These are phyloP conservation scores for Lachnellula arida DNA, from an alignment of 2,329 filamentous ascomycete species.

Conservation along the genomic window DNA sequence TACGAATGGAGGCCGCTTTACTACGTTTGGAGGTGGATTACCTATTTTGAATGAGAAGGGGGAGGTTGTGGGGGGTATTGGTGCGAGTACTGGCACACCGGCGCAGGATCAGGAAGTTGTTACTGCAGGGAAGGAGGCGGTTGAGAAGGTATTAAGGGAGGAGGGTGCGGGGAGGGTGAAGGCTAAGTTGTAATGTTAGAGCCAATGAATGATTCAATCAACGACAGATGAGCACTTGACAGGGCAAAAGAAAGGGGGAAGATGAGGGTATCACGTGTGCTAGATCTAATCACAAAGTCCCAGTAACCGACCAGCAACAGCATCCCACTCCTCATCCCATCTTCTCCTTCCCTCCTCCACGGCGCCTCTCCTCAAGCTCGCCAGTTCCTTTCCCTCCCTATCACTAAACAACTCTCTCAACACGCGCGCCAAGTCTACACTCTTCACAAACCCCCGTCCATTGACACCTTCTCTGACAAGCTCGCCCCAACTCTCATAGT, in stretches of 20 bases:
- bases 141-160: conserved; percentile 28
- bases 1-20: conserved; percentile 49
- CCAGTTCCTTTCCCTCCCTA: conserved; percentile 48
- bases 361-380: conserved; percentile 62
- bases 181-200: conserved; percentile 35
- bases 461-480: conserved; percentile 85
- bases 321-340: conserved; percentile 94
- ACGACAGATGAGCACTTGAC: neutral
- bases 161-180: conserved; percentile 34
- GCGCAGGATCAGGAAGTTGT: conserved; percentile 50
- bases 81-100: conserved; percentile 50
- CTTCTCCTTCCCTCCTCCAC: conserved; percentile 66
- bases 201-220: no score
- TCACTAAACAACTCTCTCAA: conserved; percentile 60
- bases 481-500: conserved; percentile 85
- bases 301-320: conserved; percentile 70
- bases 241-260: neutral
- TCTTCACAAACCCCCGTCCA: conserved; percentile 76
- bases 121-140: conserved; percentile 45
- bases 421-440: conserved; percentile 58
- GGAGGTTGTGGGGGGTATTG: conserved; percentile 48
- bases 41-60: conserved; percentile 44
- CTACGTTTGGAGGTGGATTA: conserved; percentile 48
- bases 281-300: conserved; percentile 36
- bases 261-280: neutral